A percentile compares a stretch with the other conserved stretches of the same genome.
These are phyloP conservation scores for Beta corolliflora DNA, from an alignment of 179 eudicot genomes.

Conservation along the genomic window DNA sequence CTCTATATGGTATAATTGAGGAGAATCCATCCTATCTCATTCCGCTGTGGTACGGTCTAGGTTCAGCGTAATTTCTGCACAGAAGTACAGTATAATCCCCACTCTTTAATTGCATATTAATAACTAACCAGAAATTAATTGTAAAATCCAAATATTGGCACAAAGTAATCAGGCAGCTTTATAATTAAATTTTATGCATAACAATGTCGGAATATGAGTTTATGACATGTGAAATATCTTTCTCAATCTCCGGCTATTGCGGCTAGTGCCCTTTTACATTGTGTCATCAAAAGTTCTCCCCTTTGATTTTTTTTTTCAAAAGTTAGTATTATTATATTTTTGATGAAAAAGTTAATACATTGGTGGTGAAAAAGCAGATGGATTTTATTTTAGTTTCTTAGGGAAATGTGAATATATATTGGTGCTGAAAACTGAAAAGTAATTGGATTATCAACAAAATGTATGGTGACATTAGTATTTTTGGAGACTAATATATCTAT, in stretches of 20 bases:
- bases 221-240: constrained; percentile 26
- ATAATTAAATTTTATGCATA: neutral
- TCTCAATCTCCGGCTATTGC: constrained; percentile 38
- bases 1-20: too few relatives aligned
- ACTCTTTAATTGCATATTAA: neutral
- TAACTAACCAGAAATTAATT: neutral
- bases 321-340: neutral
- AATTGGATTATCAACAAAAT: too few relatives aligned
- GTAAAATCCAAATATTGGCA: neutral
- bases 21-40: neutral
- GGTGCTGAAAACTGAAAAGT: too few relatives aligned
- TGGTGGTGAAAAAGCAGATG: neutral
- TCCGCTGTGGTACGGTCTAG: constrained; percentile 12
- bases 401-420: too few relatives aligned
- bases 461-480: too few relatives aligned
- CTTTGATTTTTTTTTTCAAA: neutral
- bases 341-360: neutral
- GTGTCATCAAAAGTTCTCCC: constrained; percentile 13
- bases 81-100: neutral
- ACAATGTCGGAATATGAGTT: constrained; percentile 23
- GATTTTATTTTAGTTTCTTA: too few relatives aligned
- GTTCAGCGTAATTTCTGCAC: constrained; percentile 20
- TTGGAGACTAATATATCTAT: too few relatives aligned
- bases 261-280: constrained; percentile 33
- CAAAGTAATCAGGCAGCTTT: neutral